Percentiles rank a stretch among this genome's conserved stretches.
phyloP scores from a whole-genome alignment of 2,329 filamentous ascomycete species.

The Diaporthe sp. region DNA sequence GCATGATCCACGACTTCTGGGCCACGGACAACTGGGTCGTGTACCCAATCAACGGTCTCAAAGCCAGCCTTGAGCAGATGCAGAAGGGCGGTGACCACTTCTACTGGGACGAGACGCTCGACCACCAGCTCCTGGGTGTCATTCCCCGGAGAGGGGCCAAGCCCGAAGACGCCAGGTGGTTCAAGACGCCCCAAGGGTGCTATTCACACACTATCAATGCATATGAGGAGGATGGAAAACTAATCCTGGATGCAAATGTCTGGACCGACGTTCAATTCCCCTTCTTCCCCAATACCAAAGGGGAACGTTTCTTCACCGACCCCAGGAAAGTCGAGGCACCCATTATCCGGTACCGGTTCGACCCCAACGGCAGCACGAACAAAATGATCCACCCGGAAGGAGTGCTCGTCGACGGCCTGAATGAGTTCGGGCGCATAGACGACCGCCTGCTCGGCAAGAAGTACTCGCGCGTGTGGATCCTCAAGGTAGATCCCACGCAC shows the following conservation, averaged over 20 bases:
- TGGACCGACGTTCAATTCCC: background rate
- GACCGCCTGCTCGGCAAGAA: background rate
- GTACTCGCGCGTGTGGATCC: constrained; percentile 1
- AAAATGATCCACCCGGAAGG: background rate
- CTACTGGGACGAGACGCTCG: background rate
- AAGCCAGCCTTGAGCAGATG: background rate
- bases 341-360: background rate
- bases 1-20: background rate
- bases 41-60: background rate
- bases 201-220: background rate
- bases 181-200: background rate
- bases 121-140: background rate
- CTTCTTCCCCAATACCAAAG: background rate
- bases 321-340: background rate
- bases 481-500: background rate
- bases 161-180: background rate
- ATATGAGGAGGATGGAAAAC: background rate
- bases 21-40: background rate
- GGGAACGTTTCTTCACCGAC: background rate
- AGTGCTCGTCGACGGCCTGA: background rate
- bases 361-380: background rate
- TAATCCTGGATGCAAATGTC: background rate
- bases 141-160: background rate
- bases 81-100: background rate
- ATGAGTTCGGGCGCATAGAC: background rate